Base-by-base conservation (phyloP, 106 monocot genomes). In the Ottelia alismoides region DNA sequence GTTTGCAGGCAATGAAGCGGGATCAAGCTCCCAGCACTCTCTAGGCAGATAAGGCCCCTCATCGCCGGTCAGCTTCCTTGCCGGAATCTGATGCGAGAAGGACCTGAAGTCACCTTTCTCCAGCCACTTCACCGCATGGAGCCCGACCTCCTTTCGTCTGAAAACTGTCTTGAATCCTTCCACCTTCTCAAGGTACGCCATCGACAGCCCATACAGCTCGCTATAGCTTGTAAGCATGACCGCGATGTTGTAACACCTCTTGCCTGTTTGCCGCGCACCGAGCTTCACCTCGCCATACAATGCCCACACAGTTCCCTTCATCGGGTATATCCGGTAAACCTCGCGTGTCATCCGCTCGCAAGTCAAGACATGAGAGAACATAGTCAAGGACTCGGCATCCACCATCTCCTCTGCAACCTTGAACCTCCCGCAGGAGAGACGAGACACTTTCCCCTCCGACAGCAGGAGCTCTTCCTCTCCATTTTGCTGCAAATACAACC, bases 21-120 rank as follows among this genome's bases (percentile, higher is more conserved):
- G 94, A 67, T 94, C 94, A 49, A 89, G 76, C 72, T 89, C 96
- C 96, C 96, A 96, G 59, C 89, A 96, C 9, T 85, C 89, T 25
- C 54, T 40, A 0, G 80, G 81, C 57, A 81, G 25, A 49, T 71
- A 51, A 29, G 51, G 30, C 18, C 69, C 79, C 49, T 96, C 89
- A 19, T 27, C 31, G 25, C 56, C 76, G 3, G 57, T 18, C 17
- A 89, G 30, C 47, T 76, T 79, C 58, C 79, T 61, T 6, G 89
- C 72, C 14, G 96, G 89, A 59, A 96, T 89, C 55, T 89, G 85
- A 75, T 96, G 84, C 11, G 96, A 96, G 62, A 96, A 82, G 21
- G 70, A 25, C 57, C 55, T 55, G 6, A 66, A 27, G 47, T 81
- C 73, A 54, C 57, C 69, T 51, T 75, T 89, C 52, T 82, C 67